These are phyloP conservation scores for Citropsis articulata DNA, from an alignment of 345 rosid genomes.

Conservation along the genomic window DNA sequence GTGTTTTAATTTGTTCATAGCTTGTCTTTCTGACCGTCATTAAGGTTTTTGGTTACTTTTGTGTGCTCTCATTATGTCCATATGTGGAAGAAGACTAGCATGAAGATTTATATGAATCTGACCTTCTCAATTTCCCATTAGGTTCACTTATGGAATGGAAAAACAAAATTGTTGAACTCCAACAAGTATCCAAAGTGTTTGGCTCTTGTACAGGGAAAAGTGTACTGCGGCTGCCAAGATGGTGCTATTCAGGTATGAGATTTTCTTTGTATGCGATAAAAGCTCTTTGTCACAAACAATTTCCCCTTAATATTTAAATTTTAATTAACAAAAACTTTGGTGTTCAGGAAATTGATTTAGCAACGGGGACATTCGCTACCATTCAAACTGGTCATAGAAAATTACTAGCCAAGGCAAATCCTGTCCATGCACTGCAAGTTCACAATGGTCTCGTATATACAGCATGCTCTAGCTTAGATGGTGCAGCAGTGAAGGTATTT, in stretches of 20 bases:
- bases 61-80: not conserved
- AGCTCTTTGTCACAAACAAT: not conserved
- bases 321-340: not conserved
- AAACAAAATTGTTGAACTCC: constrained; percentile 47
- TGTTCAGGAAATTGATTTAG: constrained; percentile 66
- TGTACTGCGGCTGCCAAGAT: constrained; percentile 74
- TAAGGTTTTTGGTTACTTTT: not conserved
- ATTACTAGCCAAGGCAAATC: constrained; percentile 53
- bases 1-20: not conserved
- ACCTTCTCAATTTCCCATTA: constrained; percentile 10
- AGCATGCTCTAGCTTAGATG: constrained; percentile 53
- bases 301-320: not conserved
- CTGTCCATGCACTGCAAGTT: constrained; percentile 48
- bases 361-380: constrained; percentile 49
- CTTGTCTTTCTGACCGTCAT: not conserved
- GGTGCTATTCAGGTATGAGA: constrained; percentile 54
- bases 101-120: not conserved
- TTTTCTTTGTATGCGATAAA: not conserved
- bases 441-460: constrained; percentile 49
- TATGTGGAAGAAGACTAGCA: not conserved
- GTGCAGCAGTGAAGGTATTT: constrained; percentile 57
- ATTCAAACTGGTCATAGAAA: constrained; percentile 63
- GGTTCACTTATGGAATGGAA: constrained; percentile 68
- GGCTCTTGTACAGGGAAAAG: constrained; percentile 51
- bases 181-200: constrained; percentile 48